Percentiles rank a stretch among this genome's conserved stretches.
Conservation (phyloP, 1,284 basidiomycete species). For the Rhizopogon parksii region DNA sequence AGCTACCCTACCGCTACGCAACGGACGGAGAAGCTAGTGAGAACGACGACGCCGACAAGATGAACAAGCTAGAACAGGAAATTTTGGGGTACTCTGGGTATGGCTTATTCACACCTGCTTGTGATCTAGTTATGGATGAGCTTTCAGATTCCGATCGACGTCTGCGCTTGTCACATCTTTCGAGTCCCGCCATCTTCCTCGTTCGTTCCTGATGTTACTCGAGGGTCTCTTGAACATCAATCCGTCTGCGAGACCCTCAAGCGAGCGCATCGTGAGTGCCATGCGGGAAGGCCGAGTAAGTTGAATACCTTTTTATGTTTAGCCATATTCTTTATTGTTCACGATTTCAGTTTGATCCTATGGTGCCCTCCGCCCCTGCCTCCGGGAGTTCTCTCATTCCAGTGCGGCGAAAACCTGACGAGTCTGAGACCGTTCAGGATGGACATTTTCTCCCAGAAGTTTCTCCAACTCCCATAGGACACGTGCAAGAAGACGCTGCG, state of each 20-base stretch:
- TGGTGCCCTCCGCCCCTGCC: constrained; percentile 2
- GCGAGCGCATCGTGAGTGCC: constrained; percentile 61
- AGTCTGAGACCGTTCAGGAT: constrained; percentile 4
- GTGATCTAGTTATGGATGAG: constrained; percentile 6
- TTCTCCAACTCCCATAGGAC: neutral
- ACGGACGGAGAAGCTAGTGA: constrained; percentile 43
- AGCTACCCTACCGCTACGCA: constrained; percentile 70
- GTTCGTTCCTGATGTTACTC: constrained; percentile 62
- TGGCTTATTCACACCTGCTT: constrained; percentile 2
- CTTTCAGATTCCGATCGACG: constrained; percentile 53
- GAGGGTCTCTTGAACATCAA: constrained; percentile 62
- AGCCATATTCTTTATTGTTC: neutral
- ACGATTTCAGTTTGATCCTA: constrained; percentile 20
- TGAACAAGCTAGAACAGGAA: constrained; percentile 64
- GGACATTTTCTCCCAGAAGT: neutral
- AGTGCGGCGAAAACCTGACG: constrained; percentile 13
- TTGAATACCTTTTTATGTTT: constrained; percentile 6
- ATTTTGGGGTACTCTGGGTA: constrained; percentile 74
- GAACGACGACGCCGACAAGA: constrained; percentile 48
- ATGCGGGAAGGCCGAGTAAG: constrained; percentile 63
- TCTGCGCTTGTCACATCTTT: constrained; percentile 46
- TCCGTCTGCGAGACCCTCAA: constrained; percentile 59
- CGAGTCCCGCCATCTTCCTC: constrained; percentile 61
- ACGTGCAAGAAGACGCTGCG: neutral
- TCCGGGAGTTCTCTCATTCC: constrained; percentile 20